These are phyloP conservation scores for Debaryomyces sp. DNA, from an alignment of 1,139 yeast species.

Conservation along the genomic window DNA sequence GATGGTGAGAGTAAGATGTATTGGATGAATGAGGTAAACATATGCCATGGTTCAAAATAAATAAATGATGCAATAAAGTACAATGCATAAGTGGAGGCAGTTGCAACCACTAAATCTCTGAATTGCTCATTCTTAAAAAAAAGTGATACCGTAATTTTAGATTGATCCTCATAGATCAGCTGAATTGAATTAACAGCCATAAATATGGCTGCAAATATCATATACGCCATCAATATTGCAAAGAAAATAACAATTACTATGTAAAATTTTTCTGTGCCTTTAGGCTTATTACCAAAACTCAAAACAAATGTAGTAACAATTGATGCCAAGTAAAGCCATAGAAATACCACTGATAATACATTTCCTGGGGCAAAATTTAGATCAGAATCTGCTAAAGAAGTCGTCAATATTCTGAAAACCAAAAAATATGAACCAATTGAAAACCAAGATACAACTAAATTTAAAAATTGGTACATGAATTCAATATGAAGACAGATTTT, in stretches of 20 bases:
- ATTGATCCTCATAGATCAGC: slow-evolving; percentile 31
- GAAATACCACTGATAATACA: slow-evolving; percentile 73
- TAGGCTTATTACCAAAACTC: slow-evolving; percentile 93
- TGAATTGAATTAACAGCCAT: slow-evolving; percentile 51
- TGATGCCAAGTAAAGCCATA: slow-evolving; percentile 89
- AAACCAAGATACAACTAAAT: slow-evolving; percentile 70
- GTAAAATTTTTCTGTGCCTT: slow-evolving; percentile 84
- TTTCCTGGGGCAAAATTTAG: slow-evolving; percentile 67
- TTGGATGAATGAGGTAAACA: slow-evolving; percentile 51
- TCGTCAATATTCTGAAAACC: slow-evolving; percentile 77
- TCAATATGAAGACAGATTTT: slow-evolving; percentile 47
- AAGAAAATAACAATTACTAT: slow-evolving; percentile 84
- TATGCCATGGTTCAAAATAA: slow-evolving; percentile 55
- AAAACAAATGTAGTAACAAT: slow-evolving; percentile 89
- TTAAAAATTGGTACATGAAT: slow-evolving; percentile 47
- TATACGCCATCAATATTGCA: slow-evolving; percentile 88
- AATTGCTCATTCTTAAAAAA: slow-evolving; percentile 47
- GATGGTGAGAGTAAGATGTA: slow-evolving; percentile 51
- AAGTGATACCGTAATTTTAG: slow-evolving; percentile 38
- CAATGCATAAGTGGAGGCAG: slow-evolving; percentile 48
- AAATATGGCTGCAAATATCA: slow-evolving; percentile 66
- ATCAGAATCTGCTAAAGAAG: slow-evolving; percentile 59
- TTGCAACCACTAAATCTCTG: slow-evolving; percentile 52
- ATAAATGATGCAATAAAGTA: slow-evolving; percentile 50
- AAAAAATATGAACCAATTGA: slow-evolving; percentile 79